Base-by-base conservation (phyloP, 2,329 filamentous ascomycete genomes). In the Aspergillus pseudotamarii region DNA sequence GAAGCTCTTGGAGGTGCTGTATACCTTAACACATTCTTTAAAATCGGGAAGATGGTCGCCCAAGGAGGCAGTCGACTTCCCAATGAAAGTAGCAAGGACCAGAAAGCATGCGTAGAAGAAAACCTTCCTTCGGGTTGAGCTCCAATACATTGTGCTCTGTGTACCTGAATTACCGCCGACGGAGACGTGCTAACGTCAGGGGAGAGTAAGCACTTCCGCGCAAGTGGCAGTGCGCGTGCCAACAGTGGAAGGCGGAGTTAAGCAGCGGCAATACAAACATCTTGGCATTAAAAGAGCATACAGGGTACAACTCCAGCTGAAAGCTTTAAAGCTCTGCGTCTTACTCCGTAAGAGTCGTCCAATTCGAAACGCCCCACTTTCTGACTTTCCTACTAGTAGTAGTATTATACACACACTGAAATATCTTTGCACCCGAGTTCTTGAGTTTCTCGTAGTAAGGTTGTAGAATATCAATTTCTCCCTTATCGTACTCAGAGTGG, bases 1-100 rank as follows among this genome's bases (percentile, higher is more conserved):
- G 45, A 45, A 61, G 36, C 23, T 38, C 58, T 53, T 30, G 57
- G 45, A 26, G 53, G 57, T 19, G 32, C 36, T 58, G 78, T 81
- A 67, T 82, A 96, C 94, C 83, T 92, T 81, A 59, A 98, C 87
- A 76, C 95, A 99, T 77, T 93, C 84, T 74, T 85, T 86, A 77
- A 99, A 99, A 73, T 96, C 93, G 21, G 92, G 92, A 64, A 97
- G 83, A 60, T 88, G 86, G 78, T 99, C 95, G 68, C 95, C 95
- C 56, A 89, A 72, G 5, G 94, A 97, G 32, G 93, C 95, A 59
- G 83, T 79, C 19, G 82, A 78, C 26, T 72, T 71, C 46, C 75
- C 75, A 60, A 76, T 63, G 51, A 81, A 67, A 58, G 74, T 66
- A 30, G 76, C 68, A 61, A 78, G 58, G 23, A 76, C 59, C 61